Base-by-base conservation (phyloP, 164 flowering plant genomes). In the Kingdonia uniflora region DNA sequence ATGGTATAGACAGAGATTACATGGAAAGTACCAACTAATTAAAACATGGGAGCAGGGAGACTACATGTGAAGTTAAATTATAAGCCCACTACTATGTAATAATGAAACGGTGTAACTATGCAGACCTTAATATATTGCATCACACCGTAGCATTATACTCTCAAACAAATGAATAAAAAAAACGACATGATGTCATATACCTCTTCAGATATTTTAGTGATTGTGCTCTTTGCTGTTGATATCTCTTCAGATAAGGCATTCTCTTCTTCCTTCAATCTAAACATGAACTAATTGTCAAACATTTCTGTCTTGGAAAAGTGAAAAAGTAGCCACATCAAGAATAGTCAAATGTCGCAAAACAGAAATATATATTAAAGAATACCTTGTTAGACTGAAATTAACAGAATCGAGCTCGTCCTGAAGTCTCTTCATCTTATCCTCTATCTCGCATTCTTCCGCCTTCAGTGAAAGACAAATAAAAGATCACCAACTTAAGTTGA, bases 201-300 rank as follows among this genome's bases (percentile, higher is more conserved):
- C 96, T 79, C 71, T 21, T 40, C 42, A 38, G 11, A 19, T 19
- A 79, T 64, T 42, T 64, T 59, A 49, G 37, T 46, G 13, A 79
- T 59, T 51, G 71, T 85, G 61, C 67, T 58, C 55, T 13, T 58
- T 55, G 46, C 57, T 49, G 24, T 22, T 5, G 71, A 68, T 48
- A 75, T 7, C 40, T 60, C 61, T 53, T 83, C 78, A 16, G 62
- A 49, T 29, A 87, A 54, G 12, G 48, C 62, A 46, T 52, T 65
- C 60, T 87, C 95, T 49, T 86, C 84, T 45, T 77, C 83, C 64
- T 74, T 74, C 66, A 78, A 74, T 59, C 97, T 90, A 74, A 61
- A 65, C 51, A 52, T 26, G 6, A 46, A 44, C 20, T 42, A 40
- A 19, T 59, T 57, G n/a, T 21, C 16, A 38, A 20, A 23, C 1